These are phyloP conservation scores for Solanum ossicruentum DNA, from an alignment of 257 asterid species.

Conservation along the genomic window DNA sequence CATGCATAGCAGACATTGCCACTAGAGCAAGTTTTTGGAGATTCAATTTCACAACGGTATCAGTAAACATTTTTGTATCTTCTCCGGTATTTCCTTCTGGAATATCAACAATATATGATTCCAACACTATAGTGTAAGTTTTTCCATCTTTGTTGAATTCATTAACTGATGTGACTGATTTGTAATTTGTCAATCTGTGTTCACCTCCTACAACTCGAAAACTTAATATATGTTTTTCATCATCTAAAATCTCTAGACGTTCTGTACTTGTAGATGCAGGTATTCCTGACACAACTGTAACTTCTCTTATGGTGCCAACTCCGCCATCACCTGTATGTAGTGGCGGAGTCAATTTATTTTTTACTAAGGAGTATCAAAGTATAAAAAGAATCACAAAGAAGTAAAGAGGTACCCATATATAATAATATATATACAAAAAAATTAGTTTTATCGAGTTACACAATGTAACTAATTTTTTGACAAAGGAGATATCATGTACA, in stretches of 20 bases:
- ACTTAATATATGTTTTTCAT: slow-evolving; percentile 46
- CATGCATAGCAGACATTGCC: slow-evolving; percentile 48
- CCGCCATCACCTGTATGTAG: slow-evolving; percentile 41
- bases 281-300: slow-evolving; percentile 75
- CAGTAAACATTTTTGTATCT: slow-evolving; percentile 77
- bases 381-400: background rate
- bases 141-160: slow-evolving; percentile 24
- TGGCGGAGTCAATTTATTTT: background rate
- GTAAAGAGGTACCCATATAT: background rate
- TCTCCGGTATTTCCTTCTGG: slow-evolving; percentile 87
- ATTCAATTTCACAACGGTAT: slow-evolving; percentile 73
- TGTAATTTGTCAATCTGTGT: slow-evolving; percentile 64
- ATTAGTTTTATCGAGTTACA: too few relatives aligned
- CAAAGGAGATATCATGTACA: background rate
- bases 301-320: slow-evolving; percentile 77
- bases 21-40: slow-evolving; percentile 71
- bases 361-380: background rate
- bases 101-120: slow-evolving; percentile 76
- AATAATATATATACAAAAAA: too few relatives aligned
- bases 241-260: slow-evolving; percentile 77
- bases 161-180: slow-evolving; percentile 66
- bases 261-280: slow-evolving; percentile 93
- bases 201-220: slow-evolving; percentile 90
- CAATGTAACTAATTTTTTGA: background rate
- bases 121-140: slow-evolving; percentile 50